Evolutionary conservation across 2,329 filamentous ascomycete genomes (phyloP).

Genomic region (Epichloe aotearoae): DNA sequence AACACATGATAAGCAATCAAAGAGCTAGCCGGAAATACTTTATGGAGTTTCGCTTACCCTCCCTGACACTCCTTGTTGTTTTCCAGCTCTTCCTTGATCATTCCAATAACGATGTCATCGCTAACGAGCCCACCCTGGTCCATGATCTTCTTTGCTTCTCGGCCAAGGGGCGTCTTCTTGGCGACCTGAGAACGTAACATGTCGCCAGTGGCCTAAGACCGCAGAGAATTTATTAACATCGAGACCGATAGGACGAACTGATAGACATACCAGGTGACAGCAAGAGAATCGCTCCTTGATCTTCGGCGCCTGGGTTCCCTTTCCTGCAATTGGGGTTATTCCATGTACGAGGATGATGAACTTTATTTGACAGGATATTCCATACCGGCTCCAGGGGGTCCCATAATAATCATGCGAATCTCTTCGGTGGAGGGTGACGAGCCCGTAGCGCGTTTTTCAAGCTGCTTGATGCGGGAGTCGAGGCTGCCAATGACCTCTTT

Average conservation of each 20-base stretch:
- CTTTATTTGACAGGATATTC: background rate
- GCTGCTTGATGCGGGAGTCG: conserved; percentile 71
- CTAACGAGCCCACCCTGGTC: conserved; percentile 94
- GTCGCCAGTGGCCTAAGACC: conserved; percentile 76
- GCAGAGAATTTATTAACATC: background rate
- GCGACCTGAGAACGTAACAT: conserved; percentile 98
- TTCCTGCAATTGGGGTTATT: conserved; percentile 46
- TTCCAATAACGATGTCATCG: conserved; percentile 98
- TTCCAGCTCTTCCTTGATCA: conserved; percentile 97
- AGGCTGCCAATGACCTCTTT: conserved; percentile 74
- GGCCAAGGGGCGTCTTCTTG: conserved; percentile 87
- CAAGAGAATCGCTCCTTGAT: conserved; percentile 97
- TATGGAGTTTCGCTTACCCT: conserved; percentile 47
- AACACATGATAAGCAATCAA: conserved; percentile 1
- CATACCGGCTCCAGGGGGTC: conserved; percentile 95
- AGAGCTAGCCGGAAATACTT: background rate
- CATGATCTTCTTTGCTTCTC: conserved; percentile 99
- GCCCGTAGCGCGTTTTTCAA: conserved; percentile 61
- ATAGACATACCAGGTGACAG: conserved; percentile 72
- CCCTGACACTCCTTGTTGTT: conserved; percentile 92
- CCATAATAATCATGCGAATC: conserved; percentile 95
- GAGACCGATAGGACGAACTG: background rate
- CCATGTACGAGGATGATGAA: background rate
- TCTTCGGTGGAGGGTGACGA: conserved; percentile 41
- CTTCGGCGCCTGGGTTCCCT: conserved; percentile 94